phyloP scores from a whole-genome alignment of 2,329 filamentous ascomycete species.

The Ceratocystis colombiana region DNA sequence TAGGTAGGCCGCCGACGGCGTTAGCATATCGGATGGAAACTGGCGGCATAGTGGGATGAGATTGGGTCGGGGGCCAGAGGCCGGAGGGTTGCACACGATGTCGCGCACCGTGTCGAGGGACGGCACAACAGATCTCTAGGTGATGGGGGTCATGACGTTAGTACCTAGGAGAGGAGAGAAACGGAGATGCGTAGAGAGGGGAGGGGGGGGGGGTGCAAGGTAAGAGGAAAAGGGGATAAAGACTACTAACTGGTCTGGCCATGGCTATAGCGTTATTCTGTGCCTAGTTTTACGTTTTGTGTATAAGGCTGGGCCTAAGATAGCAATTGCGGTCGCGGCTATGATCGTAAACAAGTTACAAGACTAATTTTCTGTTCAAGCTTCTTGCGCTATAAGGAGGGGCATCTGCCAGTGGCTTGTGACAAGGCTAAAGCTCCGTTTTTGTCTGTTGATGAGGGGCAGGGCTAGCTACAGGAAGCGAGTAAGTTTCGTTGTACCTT shows the following conservation, averaged over 20 bases:
- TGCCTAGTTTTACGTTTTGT: not conserved
- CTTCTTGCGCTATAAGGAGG: too few species aligned
- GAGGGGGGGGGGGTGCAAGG: not conserved
- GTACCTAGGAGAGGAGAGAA: not conserved
- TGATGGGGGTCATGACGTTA: not conserved
- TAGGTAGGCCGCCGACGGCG: slow-evolving; percentile 87
- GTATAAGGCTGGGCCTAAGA: not conserved
- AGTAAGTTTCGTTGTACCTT: not conserved
- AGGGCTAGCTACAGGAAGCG: not conserved
- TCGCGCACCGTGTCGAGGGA: slow-evolving; percentile 40
- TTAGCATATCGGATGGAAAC: slow-evolving; percentile 85
- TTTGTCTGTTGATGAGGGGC: not conserved
- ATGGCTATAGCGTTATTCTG: slow-evolving; percentile 26
- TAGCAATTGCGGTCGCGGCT: not conserved
- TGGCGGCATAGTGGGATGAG: slow-evolving; percentile 74
- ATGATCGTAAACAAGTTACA: not conserved
- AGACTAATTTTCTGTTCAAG: not conserved
- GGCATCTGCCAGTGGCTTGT: too few species aligned
- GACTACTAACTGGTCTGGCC: slow-evolving; percentile 30
- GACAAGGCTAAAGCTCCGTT: too few species aligned
- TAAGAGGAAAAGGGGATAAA: not conserved
- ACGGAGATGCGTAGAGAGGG: too few species aligned
- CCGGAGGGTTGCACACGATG: slow-evolving; percentile 35
- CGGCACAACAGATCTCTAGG: slow-evolving; percentile 37
- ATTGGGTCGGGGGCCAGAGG: slow-evolving; percentile 43